Conservation (phyloP, 208 protist species). For the Trypanosoma mega region DNA sequence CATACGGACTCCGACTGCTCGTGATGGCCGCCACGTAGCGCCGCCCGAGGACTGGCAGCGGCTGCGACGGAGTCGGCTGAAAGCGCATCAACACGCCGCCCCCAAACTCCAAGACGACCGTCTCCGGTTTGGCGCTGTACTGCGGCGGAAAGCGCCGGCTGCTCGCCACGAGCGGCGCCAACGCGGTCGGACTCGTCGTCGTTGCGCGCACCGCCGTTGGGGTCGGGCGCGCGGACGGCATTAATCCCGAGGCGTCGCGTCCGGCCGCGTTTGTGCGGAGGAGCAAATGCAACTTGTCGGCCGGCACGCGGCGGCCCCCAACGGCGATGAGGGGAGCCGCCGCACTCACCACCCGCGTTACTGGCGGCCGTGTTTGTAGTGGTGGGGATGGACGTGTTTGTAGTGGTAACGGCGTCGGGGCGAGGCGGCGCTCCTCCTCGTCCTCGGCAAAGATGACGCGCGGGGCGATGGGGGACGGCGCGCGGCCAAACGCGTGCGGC, state of each 20-base stretch:
- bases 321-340: constrained; percentile 64
- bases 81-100: constrained; percentile 51
- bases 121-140: constrained; percentile 20
- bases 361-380: constrained; percentile 9
- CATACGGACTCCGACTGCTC: constrained; percentile 38
- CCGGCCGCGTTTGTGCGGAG: not conserved
- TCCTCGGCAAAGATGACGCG: not conserved
- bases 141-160: constrained; percentile 1
- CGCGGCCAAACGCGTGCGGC: not conserved
- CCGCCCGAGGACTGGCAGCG: constrained; percentile 27
- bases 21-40: constrained; percentile 48
- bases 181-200: not conserved
- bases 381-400: not conserved
- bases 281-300: constrained; percentile 75
- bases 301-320: constrained; percentile 71
- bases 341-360: constrained; percentile 37
- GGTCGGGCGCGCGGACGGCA: constrained; percentile 45
- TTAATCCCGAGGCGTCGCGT: constrained; percentile 27
- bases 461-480: not conserved
- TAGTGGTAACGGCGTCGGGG: not conserved
- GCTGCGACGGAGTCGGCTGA: constrained; percentile 18
- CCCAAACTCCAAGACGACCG: constrained; percentile 44
- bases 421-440: not conserved
- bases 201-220: constrained; percentile 23
- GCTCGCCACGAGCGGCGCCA: not conserved